Conservation (phyloP, 352 stramenopile species). For the Phytophthora tentaculata region DNA sequence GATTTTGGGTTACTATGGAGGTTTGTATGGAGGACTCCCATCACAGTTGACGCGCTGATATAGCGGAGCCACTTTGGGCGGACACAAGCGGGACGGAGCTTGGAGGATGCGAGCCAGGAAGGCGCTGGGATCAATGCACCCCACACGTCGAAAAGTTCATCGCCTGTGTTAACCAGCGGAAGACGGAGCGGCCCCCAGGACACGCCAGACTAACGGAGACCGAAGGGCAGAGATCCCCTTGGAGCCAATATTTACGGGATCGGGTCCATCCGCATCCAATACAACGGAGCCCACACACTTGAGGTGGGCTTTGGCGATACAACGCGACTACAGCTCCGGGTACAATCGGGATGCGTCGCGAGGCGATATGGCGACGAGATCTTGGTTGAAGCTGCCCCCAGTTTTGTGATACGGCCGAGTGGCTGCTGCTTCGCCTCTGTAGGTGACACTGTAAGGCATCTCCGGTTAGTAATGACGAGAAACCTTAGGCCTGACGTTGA, state of each 20-base stretch:
- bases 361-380: slow-evolving; percentile 18
- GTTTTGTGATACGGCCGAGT: slow-evolving; percentile 7
- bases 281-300: slow-evolving; percentile 16
- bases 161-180: slow-evolving; percentile 27
- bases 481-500: not conserved
- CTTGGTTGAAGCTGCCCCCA: slow-evolving; percentile 18
- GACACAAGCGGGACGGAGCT: not conserved
- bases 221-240: not conserved
- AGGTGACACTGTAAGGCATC: not conserved
- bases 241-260: not conserved
- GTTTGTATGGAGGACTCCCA: slow-evolving; percentile 1
- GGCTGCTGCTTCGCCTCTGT: not conserved
- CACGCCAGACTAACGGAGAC: slow-evolving; percentile 23
- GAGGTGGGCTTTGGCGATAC: slow-evolving; percentile 19
- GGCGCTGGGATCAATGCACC: slow-evolving; percentile 11
- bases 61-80: not conserved
- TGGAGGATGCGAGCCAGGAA: slow-evolving; percentile 3
- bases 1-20: slow-evolving; percentile 9
- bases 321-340: slow-evolving; percentile 22
- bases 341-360: slow-evolving; percentile 11
- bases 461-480: not conserved
- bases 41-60: slow-evolving; percentile 17
- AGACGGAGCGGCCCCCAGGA: slow-evolving; percentile 14
- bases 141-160: slow-evolving; percentile 12
- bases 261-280: slow-evolving; percentile 1